A percentile compares a stretch with the other conserved stretches of the same genome.
These are phyloP conservation scores for Drechslera avenae DNA, from an alignment of 2,329 filamentous ascomycete genomes.

Conservation along the genomic window DNA sequence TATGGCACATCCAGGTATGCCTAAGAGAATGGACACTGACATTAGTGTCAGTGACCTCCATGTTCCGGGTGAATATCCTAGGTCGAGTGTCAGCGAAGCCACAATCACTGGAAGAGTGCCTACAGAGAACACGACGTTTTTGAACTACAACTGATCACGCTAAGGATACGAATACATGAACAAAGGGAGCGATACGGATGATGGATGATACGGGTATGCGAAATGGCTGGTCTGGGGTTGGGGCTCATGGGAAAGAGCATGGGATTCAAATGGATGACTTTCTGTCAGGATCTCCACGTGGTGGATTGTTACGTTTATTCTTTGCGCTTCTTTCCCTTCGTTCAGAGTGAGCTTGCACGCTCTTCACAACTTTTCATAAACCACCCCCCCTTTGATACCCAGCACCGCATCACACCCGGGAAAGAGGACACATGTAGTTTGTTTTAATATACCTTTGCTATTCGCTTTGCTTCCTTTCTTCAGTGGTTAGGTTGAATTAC, in stretches of 20 bases:
- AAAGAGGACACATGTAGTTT: neutral
- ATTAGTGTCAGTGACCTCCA: conserved; percentile 67
- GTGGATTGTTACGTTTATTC: neutral
- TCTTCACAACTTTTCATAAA: neutral
- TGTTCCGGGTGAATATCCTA: conserved; percentile 70
- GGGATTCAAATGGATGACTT: neutral
- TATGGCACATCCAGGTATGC: conserved; percentile 54
- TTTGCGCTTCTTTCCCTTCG: neutral
- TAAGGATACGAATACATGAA: neutral
- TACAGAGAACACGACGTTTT: neutral
- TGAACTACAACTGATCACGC: conserved; percentile 1
- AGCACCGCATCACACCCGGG: too few relatives aligned
- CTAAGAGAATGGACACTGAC: conserved; percentile 52
- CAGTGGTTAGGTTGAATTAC: too few relatives aligned
- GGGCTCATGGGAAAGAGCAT: neutral
- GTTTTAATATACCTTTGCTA: neutral
- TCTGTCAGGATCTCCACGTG: conserved; percentile 1
- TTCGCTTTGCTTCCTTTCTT: neutral
- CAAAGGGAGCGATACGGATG: neutral
- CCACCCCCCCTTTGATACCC: too few relatives aligned
- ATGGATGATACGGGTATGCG: neutral
- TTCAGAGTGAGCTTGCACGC: conserved; percentile 1
- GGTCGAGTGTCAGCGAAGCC: conserved; percentile 2
- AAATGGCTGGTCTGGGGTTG: neutral
- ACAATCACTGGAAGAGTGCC: neutral